Evolutionary conservation across 345 rosid species (phyloP), one percentile per base, ranked within the genome.

Genomic region (Toxicodendron radicans): DNA sequence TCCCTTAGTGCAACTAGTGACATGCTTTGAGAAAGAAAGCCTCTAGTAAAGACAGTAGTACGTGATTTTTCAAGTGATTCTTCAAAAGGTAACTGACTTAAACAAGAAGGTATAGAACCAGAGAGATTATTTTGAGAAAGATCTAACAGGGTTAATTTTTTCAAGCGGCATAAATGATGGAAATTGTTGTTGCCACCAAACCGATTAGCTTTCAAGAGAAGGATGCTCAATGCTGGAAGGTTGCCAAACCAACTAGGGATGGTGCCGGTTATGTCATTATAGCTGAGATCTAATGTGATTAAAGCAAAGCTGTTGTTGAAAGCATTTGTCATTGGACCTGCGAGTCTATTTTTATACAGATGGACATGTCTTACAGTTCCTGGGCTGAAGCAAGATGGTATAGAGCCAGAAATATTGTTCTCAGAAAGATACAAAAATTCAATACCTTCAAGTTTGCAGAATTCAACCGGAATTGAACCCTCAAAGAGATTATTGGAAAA

Each of bases 71-170:
- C 2, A 0, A 1, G 1, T 0, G 7, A 6, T 43, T 57, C 4
- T 5, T 0, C 8, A 10, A 72, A 30, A 0, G 80, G 32, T 33
- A 77, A 10, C 46, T 77, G 35, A 14, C 27, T 24, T 13, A 77
- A 67, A 21, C 76, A 77, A 18, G 18, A 21, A 30, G 72, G 79
- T 20, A 71, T 46, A 14, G 21, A 1, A 9, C 75, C 72, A 20
- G 58, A 72, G 33, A 77, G 32, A 35, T 64, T 4, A 24, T 66
- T 77, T 4, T 43, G 14, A 13, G 76, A 77, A 14, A 68, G 74
- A 69, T 70, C 71, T 17, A 76, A 0, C 4, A 63, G 7, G 12
- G 58, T 63, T 27, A 76, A 10, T 4, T 10, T 2, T 0, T 68
- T 23, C 7, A 76, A 12, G 12, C 27, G 5, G 6, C 75, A 76